A percentile compares a stretch with the other conserved stretches of the same genome.
Conservation (phyloP, 176 grass and related monocot species). For the Rhynchospora tenuis region DNA sequence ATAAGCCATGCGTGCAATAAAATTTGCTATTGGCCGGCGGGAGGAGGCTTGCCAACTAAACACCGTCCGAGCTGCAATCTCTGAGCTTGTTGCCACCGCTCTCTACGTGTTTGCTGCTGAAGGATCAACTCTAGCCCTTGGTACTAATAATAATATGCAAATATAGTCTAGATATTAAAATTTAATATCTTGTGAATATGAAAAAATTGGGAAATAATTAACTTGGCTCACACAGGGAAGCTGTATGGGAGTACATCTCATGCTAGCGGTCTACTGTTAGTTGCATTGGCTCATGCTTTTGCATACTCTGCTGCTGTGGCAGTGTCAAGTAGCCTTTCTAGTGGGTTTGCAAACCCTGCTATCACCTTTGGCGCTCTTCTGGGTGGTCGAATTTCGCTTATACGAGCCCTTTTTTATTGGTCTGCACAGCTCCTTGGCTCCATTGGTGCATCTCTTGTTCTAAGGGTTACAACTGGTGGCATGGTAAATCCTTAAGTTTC, state of each 20-base stretch:
- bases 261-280: slow-evolving; percentile 43
- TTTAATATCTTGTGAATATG: background rate
- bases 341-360: slow-evolving; percentile 72
- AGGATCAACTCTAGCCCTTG: slow-evolving; percentile 67
- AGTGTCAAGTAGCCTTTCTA: slow-evolving; percentile 33
- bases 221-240: slow-evolving; percentile 42
- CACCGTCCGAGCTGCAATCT: slow-evolving; percentile 49
- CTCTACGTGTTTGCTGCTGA: slow-evolving; percentile 83
- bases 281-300: slow-evolving; percentile 68
- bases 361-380: slow-evolving; percentile 82
- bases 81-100: slow-evolving; percentile 77
- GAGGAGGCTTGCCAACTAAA: slow-evolving; percentile 40
- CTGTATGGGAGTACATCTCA: slow-evolving; percentile 54
- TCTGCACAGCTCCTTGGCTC: slow-evolving; percentile 75
- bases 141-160: slow-evolving; percentile 25
- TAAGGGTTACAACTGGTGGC: slow-evolving; percentile 53
- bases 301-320: slow-evolving; percentile 53
- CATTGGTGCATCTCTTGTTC: slow-evolving; percentile 48
- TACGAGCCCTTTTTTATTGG: slow-evolving; percentile 63
- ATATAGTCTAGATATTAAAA: background rate
- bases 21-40: slow-evolving; percentile 25
- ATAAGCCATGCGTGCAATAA: slow-evolving; percentile 39
- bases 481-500: slow-evolving; percentile 31
- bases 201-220: background rate
- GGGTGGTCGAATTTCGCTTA: slow-evolving; percentile 61